A percentile compares a stretch with the other conserved stretches of the same genome.
Evolutionary conservation across 2,329 filamentous ascomycete species (phyloP).

Genomic region (Fusarium sambucinum): DNA sequence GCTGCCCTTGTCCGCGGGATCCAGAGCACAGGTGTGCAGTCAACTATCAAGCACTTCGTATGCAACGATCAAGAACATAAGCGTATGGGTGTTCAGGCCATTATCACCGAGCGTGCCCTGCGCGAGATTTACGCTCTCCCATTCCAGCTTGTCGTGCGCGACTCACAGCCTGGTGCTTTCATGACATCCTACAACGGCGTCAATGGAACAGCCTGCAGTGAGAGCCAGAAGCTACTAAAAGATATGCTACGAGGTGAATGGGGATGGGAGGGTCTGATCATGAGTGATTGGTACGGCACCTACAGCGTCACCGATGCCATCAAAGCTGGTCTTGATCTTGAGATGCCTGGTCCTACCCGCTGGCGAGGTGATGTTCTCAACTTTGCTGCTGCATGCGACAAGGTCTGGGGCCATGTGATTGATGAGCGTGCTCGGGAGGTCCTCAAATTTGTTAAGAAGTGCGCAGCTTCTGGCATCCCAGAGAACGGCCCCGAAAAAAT

Average conservation of each 20-base stretch:
- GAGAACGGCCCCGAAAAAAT: conserved; percentile 67
- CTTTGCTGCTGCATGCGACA: conserved; percentile 67
- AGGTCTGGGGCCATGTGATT: conserved; percentile 66
- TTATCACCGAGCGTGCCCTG: conserved; percentile 67
- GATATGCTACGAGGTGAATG: conserved; percentile 67
- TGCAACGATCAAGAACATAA: conserved; percentile 72
- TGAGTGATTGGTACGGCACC: conserved; percentile 71
- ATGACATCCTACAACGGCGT: conserved; percentile 72
- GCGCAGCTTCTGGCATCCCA: conserved; percentile 64
- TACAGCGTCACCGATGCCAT: conserved; percentile 66
- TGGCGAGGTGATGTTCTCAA: conserved; percentile 65
- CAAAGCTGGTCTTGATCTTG: conserved; percentile 67
- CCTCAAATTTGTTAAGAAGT: conserved; percentile 70
- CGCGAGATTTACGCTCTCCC: conserved; percentile 70
- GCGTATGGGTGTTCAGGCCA: conserved; percentile 66
- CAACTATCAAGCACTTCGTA: conserved; percentile 71
- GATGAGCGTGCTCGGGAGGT: conserved; percentile 70
- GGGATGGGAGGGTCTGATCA: conserved; percentile 68
- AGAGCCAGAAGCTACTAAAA: conserved; percentile 64
- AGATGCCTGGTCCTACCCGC: conserved; percentile 69
- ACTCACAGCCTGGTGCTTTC: conserved; percentile 64
- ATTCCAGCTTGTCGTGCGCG: conserved; percentile 68
- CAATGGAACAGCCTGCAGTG: conserved; percentile 68
- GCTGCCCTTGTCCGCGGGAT: conserved; percentile 67
- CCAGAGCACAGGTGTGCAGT: conserved; percentile 67